Evolutionary conservation across 2,329 filamentous ascomycete genomes (phyloP).

Genomic region (Penicillium crustosum): DNA sequence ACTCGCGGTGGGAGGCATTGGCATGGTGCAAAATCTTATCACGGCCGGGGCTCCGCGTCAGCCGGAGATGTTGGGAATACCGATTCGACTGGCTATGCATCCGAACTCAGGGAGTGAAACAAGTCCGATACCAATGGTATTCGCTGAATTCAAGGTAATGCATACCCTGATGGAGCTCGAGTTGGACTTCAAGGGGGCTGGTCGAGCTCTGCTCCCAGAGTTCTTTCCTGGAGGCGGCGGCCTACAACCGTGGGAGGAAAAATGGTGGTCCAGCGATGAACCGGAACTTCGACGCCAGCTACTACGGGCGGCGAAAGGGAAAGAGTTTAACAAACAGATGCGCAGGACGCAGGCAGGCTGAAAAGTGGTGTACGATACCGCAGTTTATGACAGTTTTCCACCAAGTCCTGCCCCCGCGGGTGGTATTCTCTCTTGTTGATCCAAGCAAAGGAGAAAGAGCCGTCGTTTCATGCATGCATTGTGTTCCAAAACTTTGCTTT

Average conservation of each 20-base stretch:
- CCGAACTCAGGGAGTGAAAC: neutral
- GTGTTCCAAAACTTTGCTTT: neutral
- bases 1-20: conserved; percentile 41
- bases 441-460: neutral
- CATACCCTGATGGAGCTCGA: conserved; percentile 1
- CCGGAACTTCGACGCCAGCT: neutral
- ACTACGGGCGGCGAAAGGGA: neutral
- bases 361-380: neutral
- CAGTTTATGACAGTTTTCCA: neutral
- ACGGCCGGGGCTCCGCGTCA: neutral
- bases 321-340: neutral
- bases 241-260: neutral
- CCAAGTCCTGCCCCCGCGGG: neutral
- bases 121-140: neutral
- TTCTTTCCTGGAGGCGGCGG: neutral
- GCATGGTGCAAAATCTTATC: conserved; percentile 9
- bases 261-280: conserved; percentile 1
- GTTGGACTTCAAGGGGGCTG: neutral
- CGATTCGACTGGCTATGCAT: neutral
- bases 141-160: neutral
- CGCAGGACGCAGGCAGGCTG: neutral
- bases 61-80: neutral
- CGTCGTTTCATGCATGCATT: neutral
- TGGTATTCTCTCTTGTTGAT: neutral
- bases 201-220: neutral